A percentile compares a stretch with the other conserved stretches of the same genome.
These are phyloP conservation scores for Pseudogymnoascus sp. DNA, from an alignment of 2,329 filamentous ascomycete genomes.

Conservation along the genomic window DNA sequence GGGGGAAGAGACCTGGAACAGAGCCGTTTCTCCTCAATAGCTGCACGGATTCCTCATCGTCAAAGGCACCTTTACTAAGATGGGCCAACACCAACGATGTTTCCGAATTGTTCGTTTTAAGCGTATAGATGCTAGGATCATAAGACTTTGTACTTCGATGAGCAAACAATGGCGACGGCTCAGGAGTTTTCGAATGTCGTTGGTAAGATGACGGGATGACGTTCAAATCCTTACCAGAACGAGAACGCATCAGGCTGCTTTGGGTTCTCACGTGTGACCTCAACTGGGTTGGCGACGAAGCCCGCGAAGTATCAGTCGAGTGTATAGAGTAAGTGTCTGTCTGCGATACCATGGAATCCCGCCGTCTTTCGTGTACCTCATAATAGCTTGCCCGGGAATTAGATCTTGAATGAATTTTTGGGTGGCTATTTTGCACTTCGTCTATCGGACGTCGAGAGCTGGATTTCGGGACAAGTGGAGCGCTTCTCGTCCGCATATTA, in stretches of 20 bases:
- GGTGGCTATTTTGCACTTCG: slow-evolving; percentile 30
- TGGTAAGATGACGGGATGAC: slow-evolving; percentile 10
- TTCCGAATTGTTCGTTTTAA: slow-evolving; percentile 39
- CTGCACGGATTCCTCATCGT: slow-evolving; percentile 21
- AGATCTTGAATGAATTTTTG: slow-evolving; percentile 25
- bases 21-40: slow-evolving; percentile 38
- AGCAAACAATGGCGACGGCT: slow-evolving; percentile 19
- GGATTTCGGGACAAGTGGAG: slow-evolving; percentile 21
- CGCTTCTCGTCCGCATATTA: slow-evolving; percentile 28
- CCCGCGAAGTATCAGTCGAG: slow-evolving; percentile 36
- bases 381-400: slow-evolving; percentile 42
- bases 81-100: slow-evolving; percentile 24
- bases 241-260: slow-evolving; percentile 27
- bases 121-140: slow-evolving; percentile 49
- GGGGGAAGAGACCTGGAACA: slow-evolving; percentile 51
- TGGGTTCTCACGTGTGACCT: slow-evolving; percentile 26
- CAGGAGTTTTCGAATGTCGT: slow-evolving; percentile 12
- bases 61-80: slow-evolving; percentile 22
- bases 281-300: slow-evolving; percentile 36
- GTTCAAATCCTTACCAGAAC: slow-evolving; percentile 30
- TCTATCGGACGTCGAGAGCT: slow-evolving; percentile 25
- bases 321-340: slow-evolving; percentile 48
- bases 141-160: slow-evolving; percentile 26
- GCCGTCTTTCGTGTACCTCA: slow-evolving; percentile 42
- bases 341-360: slow-evolving; percentile 47